These are phyloP conservation scores for Halophytophthora polymorphica DNA, from an alignment of 352 stramenopile genomes.

Conservation along the genomic window DNA sequence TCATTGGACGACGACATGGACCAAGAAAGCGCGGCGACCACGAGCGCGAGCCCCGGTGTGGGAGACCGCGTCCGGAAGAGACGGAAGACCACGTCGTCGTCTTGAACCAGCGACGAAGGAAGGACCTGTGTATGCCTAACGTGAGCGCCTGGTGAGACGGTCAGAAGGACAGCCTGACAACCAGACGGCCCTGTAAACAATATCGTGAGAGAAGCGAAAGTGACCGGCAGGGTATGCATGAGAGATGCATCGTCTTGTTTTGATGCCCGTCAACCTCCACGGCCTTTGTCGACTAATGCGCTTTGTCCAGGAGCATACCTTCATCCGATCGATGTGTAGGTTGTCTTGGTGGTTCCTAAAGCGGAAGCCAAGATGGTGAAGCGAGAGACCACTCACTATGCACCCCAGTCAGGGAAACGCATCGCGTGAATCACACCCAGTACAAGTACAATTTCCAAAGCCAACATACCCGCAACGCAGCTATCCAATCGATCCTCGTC, in stretches of 20 bases:
- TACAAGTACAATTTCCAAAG: not conserved
- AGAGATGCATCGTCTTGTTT: too few relatives aligned
- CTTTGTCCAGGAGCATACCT: too few relatives aligned
- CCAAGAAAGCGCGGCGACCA: conserved; percentile 14
- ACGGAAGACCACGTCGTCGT: conserved; percentile 24
- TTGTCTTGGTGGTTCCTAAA: too few relatives aligned
- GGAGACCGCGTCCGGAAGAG: conserved; percentile 20
- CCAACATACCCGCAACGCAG: not conserved
- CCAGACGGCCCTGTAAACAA: not conserved
- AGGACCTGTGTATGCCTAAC: not conserved
- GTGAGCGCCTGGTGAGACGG: too few relatives aligned
- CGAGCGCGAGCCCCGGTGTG: conserved; percentile 7
- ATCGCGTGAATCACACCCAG: too few relatives aligned
- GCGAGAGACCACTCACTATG: too few relatives aligned
- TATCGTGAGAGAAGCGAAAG: not conserved
- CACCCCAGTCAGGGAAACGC: too few relatives aligned
- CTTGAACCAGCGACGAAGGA: not conserved
- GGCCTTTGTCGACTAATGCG: too few relatives aligned
- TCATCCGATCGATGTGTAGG: too few relatives aligned
- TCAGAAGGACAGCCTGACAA: not conserved
- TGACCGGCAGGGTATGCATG: not conserved
- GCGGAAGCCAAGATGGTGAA: too few relatives aligned
- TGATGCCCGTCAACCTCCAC: too few relatives aligned
- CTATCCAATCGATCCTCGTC: too few relatives aligned
- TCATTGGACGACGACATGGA: conserved; percentile 30